Evolutionary conservation across 345 rosid species (phyloP).

Genomic region (Arabidopsis arenosa): DNA sequence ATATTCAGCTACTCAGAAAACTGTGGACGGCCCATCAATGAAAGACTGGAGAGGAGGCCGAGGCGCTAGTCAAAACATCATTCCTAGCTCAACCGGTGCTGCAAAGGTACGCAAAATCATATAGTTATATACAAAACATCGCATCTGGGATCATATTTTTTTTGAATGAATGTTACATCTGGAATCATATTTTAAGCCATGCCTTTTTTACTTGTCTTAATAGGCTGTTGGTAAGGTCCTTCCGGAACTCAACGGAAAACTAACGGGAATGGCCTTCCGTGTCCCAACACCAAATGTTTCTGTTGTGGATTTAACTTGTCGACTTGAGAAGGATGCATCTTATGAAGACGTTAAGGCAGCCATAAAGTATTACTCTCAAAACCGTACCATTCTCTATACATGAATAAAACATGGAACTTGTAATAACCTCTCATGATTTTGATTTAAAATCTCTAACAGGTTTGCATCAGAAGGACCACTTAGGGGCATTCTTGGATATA

Average conservation of each 20-base stretch:
- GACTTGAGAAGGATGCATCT: conserved; percentile 88
- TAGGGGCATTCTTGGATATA: conserved; percentile 88
- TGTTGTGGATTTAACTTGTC: conserved; percentile 95
- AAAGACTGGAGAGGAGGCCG: conserved; percentile 99
- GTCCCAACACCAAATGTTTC: conserved; percentile 96
- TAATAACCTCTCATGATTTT: not conserved
- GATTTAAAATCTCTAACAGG: conserved; percentile 45
- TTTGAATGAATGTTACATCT: too few relatives aligned
- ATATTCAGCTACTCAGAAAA: conserved; percentile 85
- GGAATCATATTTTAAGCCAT: conserved; percentile 14
- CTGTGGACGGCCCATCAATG: conserved; percentile 96
- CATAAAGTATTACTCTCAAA: conserved; percentile 59
- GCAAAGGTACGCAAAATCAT: conserved; percentile 65
- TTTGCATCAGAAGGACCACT: conserved; percentile 92
- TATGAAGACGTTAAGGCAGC: conserved; percentile 93
- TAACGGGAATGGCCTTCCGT: conserved; percentile 99
- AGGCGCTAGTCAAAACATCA: conserved; percentile 95
- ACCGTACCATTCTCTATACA: not conserved
- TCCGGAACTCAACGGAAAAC: conserved; percentile 93
- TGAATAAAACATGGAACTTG: not conserved
- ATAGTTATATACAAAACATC: not conserved
- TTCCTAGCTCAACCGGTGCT: conserved; percentile 98
- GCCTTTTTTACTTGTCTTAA: conserved; percentile 1
- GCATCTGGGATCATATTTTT: not conserved
- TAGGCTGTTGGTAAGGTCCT: conserved; percentile 99